Base-by-base conservation (phyloP, 257 asterid species). In the Scutellaria baicalensis region DNA sequence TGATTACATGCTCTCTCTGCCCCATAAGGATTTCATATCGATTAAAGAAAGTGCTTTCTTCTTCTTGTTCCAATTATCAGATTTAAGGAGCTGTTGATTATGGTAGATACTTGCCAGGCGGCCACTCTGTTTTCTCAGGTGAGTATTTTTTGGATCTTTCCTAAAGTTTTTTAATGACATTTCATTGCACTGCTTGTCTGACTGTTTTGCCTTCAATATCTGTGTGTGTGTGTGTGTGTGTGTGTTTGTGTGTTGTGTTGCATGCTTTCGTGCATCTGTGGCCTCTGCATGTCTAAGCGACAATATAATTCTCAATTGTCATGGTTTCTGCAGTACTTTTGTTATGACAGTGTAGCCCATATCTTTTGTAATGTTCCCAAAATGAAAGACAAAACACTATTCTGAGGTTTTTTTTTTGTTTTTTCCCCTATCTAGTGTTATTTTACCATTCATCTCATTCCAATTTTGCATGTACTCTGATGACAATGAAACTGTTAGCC, bases 71-170 rank as follows among this genome's bases (percentile, higher is more conserved):
- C 44, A 21, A 65, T 73, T 43, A 79, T 60, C 86, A 91, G 97
- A 84, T 94, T 94, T 75, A 91, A 94, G 89, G 99, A 91, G 86
- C 86, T 94, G 83, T 75, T 94, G 79, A 94, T 94, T 66, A 91
- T 94, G 99, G 97, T 91, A 54, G 99, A 94, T 77, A 94, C 99
- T 73, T 91, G 99, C 83, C 99, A 91, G 83, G 99, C 99, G n/a
- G 97, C 97, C 73, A 94, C 99, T 40, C 95, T 89, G 47, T 94
- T 91, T 84, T 84, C 90, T 76, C 97, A 94, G 88, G 99, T 91
- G 74, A 73, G 73, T 71, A 51, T 70, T 55, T 43, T 10, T 48
- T 44, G 39, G 27, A 59, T 66, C 13, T 64, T 27, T 49, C 58
- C 11, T 35, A 14, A 56, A 31, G 50, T 23, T 77, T 23, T 14